These are phyloP conservation scores for Hanseniaspora lachancei DNA, from an alignment of 805 yeast genomes.

Conservation along the genomic window DNA sequence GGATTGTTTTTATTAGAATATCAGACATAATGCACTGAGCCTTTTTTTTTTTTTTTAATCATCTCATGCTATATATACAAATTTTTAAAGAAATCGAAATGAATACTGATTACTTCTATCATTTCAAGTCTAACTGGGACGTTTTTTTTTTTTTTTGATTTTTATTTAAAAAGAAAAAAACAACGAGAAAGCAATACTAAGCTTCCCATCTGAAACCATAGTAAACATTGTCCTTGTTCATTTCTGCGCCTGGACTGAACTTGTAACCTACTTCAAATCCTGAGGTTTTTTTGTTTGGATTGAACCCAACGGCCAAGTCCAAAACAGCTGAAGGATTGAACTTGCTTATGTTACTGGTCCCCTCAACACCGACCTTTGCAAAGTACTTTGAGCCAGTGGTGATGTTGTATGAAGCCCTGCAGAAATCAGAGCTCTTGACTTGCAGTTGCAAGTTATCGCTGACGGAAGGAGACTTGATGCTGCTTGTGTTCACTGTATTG, in stretches of 20 bases:
- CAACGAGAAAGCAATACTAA: background rate
- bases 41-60: background rate
- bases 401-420: background rate
- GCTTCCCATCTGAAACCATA: slow-evolving; percentile 3
- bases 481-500: background rate
- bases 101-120: background rate
- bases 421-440: background rate
- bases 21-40: background rate
- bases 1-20: slow-evolving; percentile 3
- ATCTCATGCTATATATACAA: background rate
- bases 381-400: background rate
- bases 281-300: background rate
- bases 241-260: background rate
- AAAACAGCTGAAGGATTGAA: background rate
- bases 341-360: background rate
- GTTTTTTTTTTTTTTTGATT: background rate
- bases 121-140: too few species aligned
- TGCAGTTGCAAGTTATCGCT: background rate
- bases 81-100: too few species aligned
- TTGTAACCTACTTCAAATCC: slow-evolving; percentile 5
- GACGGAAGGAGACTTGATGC: background rate
- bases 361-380: background rate
- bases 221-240: background rate
- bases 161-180: background rate
- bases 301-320: background rate